Conservation (phyloP, 345 rosid genomes). For the Acer yangbiense region DNA sequence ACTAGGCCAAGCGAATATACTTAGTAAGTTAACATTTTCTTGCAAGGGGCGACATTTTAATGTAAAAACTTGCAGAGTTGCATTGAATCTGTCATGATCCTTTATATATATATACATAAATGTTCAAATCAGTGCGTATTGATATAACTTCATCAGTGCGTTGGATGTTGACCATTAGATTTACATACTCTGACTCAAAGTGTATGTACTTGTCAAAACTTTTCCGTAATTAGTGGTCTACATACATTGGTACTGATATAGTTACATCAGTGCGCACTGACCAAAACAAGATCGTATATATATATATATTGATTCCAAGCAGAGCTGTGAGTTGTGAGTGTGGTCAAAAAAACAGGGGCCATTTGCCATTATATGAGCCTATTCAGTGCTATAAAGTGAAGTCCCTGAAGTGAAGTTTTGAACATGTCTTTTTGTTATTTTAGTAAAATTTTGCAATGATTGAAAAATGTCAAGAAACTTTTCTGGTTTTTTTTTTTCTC, state of each 20-base stretch:
- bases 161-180: too few species aligned
- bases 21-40: too few species aligned
- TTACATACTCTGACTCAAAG: too few species aligned
- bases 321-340: not conserved
- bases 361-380: not conserved
- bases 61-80: not conserved
- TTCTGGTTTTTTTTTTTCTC: not conserved
- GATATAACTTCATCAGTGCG: too few species aligned
- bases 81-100: not conserved
- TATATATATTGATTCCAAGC: not conserved
- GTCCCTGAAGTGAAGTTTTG: not conserved
- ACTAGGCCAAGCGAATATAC: too few species aligned
- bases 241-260: too few species aligned
- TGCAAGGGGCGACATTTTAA: not conserved
- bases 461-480: not conserved
- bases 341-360: not conserved
- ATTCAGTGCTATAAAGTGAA: not conserved
- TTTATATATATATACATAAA: too few species aligned
- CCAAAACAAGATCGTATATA: too few species aligned
- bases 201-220: too few species aligned
- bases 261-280: too few species aligned
- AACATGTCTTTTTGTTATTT: not conserved
- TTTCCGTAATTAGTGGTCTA: too few species aligned
- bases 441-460: not conserved
- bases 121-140: too few species aligned